Percentiles rank a stretch among this genome's conserved stretches.
Conservation (phyloP, 176 grass and related monocot species). For the Areca catechu region DNA sequence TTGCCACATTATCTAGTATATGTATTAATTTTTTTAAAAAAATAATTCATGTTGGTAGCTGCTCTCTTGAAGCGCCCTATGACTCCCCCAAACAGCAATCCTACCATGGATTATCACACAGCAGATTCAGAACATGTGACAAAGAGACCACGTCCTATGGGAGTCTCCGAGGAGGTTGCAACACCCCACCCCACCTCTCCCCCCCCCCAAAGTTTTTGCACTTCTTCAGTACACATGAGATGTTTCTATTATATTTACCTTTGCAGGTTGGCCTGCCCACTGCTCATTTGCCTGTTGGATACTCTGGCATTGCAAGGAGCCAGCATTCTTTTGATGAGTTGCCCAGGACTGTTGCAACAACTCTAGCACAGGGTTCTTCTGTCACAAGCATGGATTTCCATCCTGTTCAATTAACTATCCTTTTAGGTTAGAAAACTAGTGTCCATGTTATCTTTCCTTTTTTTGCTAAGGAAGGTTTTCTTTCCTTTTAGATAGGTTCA, state of each 20-base stretch:
- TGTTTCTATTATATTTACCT: too few relatives aligned
- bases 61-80: constrained; percentile 3
- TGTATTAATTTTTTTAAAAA: too few relatives aligned
- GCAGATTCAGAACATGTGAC: constrained; percentile 5
- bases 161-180: background rate
- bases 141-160: constrained; percentile 5
- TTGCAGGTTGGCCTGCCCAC: background rate
- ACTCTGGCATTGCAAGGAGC: background rate
- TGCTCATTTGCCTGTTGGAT: background rate
- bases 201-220: too few relatives aligned
- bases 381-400: constrained; percentile 28
- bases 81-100: constrained; percentile 2
- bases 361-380: constrained; percentile 19
- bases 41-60: background rate
- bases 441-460: too few relatives aligned
- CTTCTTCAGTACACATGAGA: too few relatives aligned
- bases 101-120: constrained; percentile 4
- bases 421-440: constrained; percentile 19
- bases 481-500: too few relatives aligned
- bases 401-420: constrained; percentile 15
- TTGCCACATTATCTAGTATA: too few relatives aligned
- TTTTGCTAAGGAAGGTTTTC: too few relatives aligned
- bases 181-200: too few relatives aligned
- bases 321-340: constrained; percentile 14
- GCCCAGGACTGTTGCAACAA: constrained; percentile 17